Percentiles rank a stretch among this genome's conserved stretches.
phyloP scores from a whole-genome alignment of 495 filamentous ascomycete species.

The Penicillium alfredii region DNA sequence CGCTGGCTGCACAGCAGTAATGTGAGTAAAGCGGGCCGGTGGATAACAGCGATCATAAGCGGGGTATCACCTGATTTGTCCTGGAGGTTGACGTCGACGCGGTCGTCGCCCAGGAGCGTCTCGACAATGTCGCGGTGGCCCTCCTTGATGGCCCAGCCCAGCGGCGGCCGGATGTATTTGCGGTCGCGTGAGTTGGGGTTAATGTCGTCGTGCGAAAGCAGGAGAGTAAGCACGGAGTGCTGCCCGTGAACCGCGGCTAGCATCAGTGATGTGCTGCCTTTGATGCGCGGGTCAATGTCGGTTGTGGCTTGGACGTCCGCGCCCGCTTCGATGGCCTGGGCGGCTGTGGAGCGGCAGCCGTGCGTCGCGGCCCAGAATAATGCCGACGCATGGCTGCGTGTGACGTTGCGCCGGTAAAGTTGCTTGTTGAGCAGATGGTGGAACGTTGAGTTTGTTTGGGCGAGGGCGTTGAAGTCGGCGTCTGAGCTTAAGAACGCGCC shows the following conservation, averaged over 20 bases:
- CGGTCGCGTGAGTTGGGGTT: constrained; percentile 17
- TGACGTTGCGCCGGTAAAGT: constrained; percentile 15
- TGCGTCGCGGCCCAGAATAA: constrained; percentile 16
- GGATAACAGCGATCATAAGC: constrained; percentile 12
- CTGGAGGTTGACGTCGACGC: constrained; percentile 18
- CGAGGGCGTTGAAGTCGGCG: constrained; percentile 15
- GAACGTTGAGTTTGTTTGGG: constrained; percentile 5
- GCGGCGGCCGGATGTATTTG: constrained; percentile 24
- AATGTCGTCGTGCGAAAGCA: constrained; percentile 8
- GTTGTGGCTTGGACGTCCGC: constrained; percentile 9
- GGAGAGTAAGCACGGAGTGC: constrained; percentile 5
- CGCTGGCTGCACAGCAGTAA: constrained; percentile 7
- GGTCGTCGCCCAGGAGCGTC: constrained; percentile 11
- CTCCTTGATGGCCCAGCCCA: constrained; percentile 33
- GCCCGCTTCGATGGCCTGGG: constrained; percentile 10
- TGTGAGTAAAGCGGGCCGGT: constrained; percentile 5
- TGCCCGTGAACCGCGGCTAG: constrained; percentile 17
- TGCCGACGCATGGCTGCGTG: neutral
- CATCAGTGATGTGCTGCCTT: constrained; percentile 16
- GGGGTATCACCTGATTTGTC: constrained; percentile 19
- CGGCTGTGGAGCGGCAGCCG: constrained; percentile 7
- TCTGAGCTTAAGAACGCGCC: constrained; percentile 4
- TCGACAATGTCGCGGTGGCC: constrained; percentile 24
- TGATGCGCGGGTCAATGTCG: constrained; percentile 7
- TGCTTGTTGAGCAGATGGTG: constrained; percentile 10